These are phyloP conservation scores for Limnanthes douglasii DNA, from an alignment of 345 rosid genomes.

Conservation along the genomic window DNA sequence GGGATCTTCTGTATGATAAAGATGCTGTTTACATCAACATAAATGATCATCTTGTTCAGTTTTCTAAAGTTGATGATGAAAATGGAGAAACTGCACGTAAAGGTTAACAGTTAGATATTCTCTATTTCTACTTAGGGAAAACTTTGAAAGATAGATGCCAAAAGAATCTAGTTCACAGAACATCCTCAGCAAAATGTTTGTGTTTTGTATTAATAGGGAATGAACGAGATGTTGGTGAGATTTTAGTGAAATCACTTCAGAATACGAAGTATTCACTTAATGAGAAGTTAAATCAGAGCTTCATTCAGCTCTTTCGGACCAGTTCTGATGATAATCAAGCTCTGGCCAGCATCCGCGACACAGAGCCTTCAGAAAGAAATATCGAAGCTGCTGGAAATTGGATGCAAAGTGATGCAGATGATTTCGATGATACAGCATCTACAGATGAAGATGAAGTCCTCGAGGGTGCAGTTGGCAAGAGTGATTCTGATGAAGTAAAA, in stretches of 20 bases:
- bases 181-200: too few relatives aligned
- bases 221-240: slow-evolving; percentile 69
- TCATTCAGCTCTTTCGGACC: slow-evolving; percentile 43
- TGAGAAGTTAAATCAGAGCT: slow-evolving; percentile 71
- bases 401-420: slow-evolving; percentile 20
- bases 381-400: slow-evolving; percentile 13
- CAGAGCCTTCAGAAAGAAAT: slow-evolving; percentile 23
- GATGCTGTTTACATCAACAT: slow-evolving; percentile 96
- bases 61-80: slow-evolving; percentile 53
- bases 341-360: slow-evolving; percentile 13
- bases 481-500: slow-evolving; percentile 20
- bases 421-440: slow-evolving; percentile 27
- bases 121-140: too few relatives aligned
- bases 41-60: slow-evolving; percentile 85
- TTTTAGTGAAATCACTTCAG: slow-evolving; percentile 70
- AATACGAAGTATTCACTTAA: slow-evolving; percentile 71
- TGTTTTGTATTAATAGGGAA: slow-evolving; percentile 32
- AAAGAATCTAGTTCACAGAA: too few relatives aligned
- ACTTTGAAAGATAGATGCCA: too few relatives aligned
- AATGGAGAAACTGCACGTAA: slow-evolving; percentile 28
- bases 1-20: slow-evolving; percentile 87
- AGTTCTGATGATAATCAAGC: slow-evolving; percentile 15
- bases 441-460: slow-evolving; percentile 21
- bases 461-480: slow-evolving; percentile 6
- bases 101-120: too few relatives aligned